Percentiles rank a stretch among this genome's conserved stretches.
Evolutionary conservation across 2,329 filamentous ascomycete species (phyloP).

Genomic region (Aspergillus awamori): DNA sequence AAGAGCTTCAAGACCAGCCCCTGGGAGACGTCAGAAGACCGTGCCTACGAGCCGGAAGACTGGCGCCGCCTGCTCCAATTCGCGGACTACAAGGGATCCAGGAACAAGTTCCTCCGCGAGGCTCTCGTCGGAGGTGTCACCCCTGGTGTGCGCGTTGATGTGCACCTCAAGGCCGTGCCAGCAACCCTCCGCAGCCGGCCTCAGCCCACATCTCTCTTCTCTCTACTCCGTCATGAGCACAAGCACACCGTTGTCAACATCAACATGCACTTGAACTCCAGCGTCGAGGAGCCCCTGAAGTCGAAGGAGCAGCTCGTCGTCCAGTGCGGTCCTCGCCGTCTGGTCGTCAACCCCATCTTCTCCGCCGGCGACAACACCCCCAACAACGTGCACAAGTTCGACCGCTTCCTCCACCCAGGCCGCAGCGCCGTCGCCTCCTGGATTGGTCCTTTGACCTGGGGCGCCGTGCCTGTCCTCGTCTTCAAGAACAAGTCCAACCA

Average conservation of each 20-base stretch:
- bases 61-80: constrained; percentile 86
- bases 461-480: constrained; percentile 84
- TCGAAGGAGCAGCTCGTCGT: constrained; percentile 90
- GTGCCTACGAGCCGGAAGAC: constrained; percentile 81
- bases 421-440: constrained; percentile 87
- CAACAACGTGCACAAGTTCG: constrained; percentile 97
- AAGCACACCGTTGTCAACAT: constrained; percentile 90
- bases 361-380: constrained; percentile 86
- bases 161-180: constrained; percentile 69
- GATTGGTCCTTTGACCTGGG: constrained; percentile 89
- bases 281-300: constrained; percentile 75
- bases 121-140: constrained; percentile 84
- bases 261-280: constrained; percentile 81
- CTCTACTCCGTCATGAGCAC: constrained; percentile 89
- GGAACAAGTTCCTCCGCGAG: constrained; percentile 75
- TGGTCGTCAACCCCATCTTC: constrained; percentile 87
- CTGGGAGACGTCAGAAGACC: constrained; percentile 89
- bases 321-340: constrained; percentile 84
- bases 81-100: constrained; percentile 84
- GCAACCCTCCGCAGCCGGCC: constrained; percentile 53
- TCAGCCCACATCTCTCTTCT: constrained; percentile 75
- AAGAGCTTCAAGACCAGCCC: constrained; percentile 86
- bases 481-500: constrained; percentile 62
- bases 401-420: constrained; percentile 87
- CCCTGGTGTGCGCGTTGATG: constrained; percentile 78